Conservation (phyloP, 108 stramenopile genomes). For the Skeletonema marinoi region DNA sequence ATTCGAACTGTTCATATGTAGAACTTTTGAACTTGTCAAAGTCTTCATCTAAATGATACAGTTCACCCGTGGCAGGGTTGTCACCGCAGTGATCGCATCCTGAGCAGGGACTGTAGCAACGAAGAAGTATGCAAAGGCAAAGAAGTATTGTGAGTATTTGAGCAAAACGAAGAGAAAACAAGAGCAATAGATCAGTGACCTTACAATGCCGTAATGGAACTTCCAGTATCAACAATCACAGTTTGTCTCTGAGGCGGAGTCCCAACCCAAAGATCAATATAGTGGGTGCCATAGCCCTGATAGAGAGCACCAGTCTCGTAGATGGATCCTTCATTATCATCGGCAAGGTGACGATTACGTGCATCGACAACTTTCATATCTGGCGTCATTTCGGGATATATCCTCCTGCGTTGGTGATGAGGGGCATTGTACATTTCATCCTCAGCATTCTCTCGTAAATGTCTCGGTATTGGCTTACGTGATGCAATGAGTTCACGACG, state of each 20-base stretch:
- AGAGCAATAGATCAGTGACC: too few relatives aligned
- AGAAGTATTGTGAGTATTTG: too few relatives aligned
- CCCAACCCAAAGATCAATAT: slow-evolving; percentile 92
- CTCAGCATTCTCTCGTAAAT: slow-evolving; percentile 12
- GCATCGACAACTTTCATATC: not conserved
- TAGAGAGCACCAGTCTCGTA: slow-evolving; percentile 53
- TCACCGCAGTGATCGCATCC: slow-evolving; percentile 85
- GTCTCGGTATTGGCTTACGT: slow-evolving; percentile 24
- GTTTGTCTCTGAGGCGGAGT: slow-evolving; percentile 96
- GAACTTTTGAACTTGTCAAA: slow-evolving; percentile 10
- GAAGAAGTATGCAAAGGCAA: too few relatives aligned
- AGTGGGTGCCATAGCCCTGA: slow-evolving; percentile 93
- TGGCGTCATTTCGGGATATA: slow-evolving; percentile 10
- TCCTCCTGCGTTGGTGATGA: slow-evolving; percentile 24
- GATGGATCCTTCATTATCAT: not conserved
- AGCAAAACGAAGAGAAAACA: too few relatives aligned
- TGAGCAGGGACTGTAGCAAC: slow-evolving; percentile 65
- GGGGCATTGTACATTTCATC: slow-evolving; percentile 29
- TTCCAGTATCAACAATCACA: slow-evolving; percentile 96
- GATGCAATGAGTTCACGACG: slow-evolving; percentile 28
- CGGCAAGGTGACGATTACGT: not conserved
- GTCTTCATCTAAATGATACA: slow-evolving; percentile 67
- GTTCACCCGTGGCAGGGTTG: slow-evolving; percentile 7
- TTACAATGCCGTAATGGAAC: slow-evolving; percentile 86
- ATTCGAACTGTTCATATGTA: slow-evolving; percentile 30